phyloP scores from a whole-genome alignment of 768 basidiomycete species.

The Serendipita sp. region DNA sequence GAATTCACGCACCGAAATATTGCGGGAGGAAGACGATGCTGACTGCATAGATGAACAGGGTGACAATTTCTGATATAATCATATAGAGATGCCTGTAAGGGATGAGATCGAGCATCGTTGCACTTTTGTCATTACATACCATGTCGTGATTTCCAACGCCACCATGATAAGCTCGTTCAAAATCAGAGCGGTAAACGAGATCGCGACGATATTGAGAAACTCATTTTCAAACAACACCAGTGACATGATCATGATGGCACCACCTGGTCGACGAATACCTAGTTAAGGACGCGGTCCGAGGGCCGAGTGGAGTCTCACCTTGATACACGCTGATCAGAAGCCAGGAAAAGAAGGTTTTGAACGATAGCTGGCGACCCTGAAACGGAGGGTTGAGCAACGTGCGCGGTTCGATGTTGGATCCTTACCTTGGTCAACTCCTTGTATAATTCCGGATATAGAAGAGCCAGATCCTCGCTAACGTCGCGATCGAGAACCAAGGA shows the following conservation, averaged over 20 bases:
- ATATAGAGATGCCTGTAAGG: conserved; percentile 75
- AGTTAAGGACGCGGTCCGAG: neutral
- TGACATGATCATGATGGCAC: conserved; percentile 97
- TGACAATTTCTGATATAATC: conserved; percentile 81
- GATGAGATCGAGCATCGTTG: neutral
- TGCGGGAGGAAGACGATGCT: conserved; percentile 90
- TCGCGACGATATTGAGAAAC: conserved; percentile 94
- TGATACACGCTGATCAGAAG: conserved; percentile 95
- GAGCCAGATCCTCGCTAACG: conserved; percentile 85
- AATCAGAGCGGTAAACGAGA: conserved; percentile 91
- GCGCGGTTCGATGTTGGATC: neutral
- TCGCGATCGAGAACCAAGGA: conserved; percentile 91
- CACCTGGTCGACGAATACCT: conserved; percentile 33
- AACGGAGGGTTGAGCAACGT: neutral
- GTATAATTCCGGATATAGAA: conserved; percentile 93
- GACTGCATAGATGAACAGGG: conserved; percentile 71
- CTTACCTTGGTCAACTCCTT: conserved; percentile 90
- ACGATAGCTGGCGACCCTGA: conserved; percentile 83
- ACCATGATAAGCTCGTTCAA: conserved; percentile 99
- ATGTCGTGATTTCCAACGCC: conserved; percentile 91
- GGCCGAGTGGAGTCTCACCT: conserved; percentile 31
- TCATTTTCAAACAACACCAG: conserved; percentile 92
- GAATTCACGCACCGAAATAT: conserved; percentile 67
- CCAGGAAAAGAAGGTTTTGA: conserved; percentile 99
- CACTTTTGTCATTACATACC: conserved; percentile 28